Evolutionary conservation across 768 basidiomycete species (phyloP).

Genomic region (Porphyrellus cyaneotinctus): DNA sequence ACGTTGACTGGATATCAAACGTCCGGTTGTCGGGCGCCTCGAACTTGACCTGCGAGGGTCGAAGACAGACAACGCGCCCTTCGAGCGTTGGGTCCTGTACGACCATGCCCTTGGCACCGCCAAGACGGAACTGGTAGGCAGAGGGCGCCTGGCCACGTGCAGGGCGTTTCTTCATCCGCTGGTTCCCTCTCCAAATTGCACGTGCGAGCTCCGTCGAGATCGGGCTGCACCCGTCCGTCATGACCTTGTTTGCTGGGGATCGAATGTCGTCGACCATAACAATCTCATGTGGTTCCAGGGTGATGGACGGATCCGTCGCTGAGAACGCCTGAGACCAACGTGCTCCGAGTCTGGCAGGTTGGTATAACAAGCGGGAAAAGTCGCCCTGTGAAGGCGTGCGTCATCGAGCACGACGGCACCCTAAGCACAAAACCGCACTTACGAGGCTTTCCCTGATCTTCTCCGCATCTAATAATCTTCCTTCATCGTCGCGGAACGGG

Average conservation of each 20-base stretch:
- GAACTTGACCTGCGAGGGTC: constrained; percentile 49
- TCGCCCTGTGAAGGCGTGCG: constrained; percentile 31
- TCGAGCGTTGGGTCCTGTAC: constrained; percentile 37
- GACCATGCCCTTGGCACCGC: constrained; percentile 48
- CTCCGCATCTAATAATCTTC: constrained; percentile 19
- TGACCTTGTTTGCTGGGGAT: constrained; percentile 29
- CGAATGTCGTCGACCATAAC: constrained; percentile 26
- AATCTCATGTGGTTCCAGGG: constrained; percentile 36
- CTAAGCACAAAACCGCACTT: constrained; percentile 1
- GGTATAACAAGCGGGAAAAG: constrained; percentile 33
- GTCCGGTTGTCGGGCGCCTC: constrained; percentile 33
- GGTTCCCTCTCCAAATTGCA: constrained; percentile 36
- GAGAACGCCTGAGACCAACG: constrained; percentile 54
- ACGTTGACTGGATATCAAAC: constrained; percentile 48
- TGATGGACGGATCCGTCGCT: constrained; percentile 44
- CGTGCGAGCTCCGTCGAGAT: constrained; percentile 38
- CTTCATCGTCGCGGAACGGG: constrained; percentile 35
- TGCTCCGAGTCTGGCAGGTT: constrained; percentile 49
- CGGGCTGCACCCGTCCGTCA: constrained; percentile 52
- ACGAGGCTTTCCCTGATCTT: constrained; percentile 36
- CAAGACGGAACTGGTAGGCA: constrained; percentile 42
- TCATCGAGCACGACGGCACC: not conserved
- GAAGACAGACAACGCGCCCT: constrained; percentile 36
- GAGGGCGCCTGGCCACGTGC: constrained; percentile 31
- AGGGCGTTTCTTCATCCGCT: constrained; percentile 23